Base-by-base conservation (phyloP, 169 alveolate genomes). In the Eimeria tenella region DNA sequence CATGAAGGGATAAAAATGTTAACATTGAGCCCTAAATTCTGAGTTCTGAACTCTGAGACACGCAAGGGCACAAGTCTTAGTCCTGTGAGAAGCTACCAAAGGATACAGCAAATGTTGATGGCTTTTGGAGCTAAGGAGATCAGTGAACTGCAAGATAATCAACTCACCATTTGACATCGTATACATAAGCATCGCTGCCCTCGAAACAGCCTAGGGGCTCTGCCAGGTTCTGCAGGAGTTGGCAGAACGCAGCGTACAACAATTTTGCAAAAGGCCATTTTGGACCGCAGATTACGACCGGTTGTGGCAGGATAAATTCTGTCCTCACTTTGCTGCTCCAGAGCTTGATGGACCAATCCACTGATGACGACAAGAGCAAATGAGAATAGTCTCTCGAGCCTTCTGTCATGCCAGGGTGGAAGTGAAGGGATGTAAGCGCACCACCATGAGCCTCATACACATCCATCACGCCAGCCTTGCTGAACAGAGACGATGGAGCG, bases 331-430 rank as follows among this genome's bases (percentile, higher is more conserved):
- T 96, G 17, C 98, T 96, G 94, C 97, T 95, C 97, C 98, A 97
- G 50, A 98, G 93, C 63, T 97, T 96, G 13, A 97, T 95, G 1
- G 98, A 96, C 99, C 99, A 98, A 94, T 98, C 99, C 52, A 96
- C 96, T 8, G 98, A 97, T 15, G 98, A 86, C 25, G 98, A 95
- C 55, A 98, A 89, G 50, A 98, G 94, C 23, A 98, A 52, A 90
- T 86, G 86, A 11, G 94, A 94, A n/a, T 96, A 81, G 31, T 95
- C 95, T n/a, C 94, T 94, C 8, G 94, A 68, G 53, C 96, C 96
- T 52, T 96, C 96, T 63, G 95, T 58, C 7, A 62, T 50, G 4
- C 90, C 90, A 9, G 98, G 98, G 81, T 96, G 98, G 58, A 95
- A 93, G 31, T 96, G 96, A 6, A 97, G 65, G 25, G 97, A 92